phyloP scores from a whole-genome alignment of 305 asterid species.

The Fraxinus platypoda region DNA sequence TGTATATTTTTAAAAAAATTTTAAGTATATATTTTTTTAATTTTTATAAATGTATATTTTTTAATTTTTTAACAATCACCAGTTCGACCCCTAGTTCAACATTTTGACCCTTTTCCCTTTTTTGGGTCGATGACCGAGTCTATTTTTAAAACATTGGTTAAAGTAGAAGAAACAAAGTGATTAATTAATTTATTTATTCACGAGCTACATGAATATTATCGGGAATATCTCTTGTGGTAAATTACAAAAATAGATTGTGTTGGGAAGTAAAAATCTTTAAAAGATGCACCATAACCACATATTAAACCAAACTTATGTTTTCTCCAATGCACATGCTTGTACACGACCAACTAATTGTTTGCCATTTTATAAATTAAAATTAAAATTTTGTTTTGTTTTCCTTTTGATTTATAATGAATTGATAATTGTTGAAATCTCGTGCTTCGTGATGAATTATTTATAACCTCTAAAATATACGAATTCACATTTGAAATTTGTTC shows the following conservation, averaged over 20 bases:
- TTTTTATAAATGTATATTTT: no score
- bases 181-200: not conserved
- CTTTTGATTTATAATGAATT: not conserved
- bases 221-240: not conserved
- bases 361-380: not conserved
- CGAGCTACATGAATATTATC: not conserved
- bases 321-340: not conserved
- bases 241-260: not conserved
- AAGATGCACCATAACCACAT: not conserved
- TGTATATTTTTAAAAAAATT: no score
- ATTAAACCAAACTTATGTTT: not conserved
- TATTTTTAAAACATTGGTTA: no score
- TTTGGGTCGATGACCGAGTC: no score
- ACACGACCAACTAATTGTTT: not conserved
- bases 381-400: not conserved
- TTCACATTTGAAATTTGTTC: not conserved
- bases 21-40: no score
- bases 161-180: not conserved
- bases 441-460: not conserved
- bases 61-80: no score
- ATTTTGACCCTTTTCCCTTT: no score
- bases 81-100: no score
- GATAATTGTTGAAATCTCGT: not conserved
- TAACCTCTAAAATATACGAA: not conserved
- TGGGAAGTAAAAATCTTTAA: not conserved